Conservation (phyloP, 176 grass and related monocot genomes). For the Cymbopogon citratus region DNA sequence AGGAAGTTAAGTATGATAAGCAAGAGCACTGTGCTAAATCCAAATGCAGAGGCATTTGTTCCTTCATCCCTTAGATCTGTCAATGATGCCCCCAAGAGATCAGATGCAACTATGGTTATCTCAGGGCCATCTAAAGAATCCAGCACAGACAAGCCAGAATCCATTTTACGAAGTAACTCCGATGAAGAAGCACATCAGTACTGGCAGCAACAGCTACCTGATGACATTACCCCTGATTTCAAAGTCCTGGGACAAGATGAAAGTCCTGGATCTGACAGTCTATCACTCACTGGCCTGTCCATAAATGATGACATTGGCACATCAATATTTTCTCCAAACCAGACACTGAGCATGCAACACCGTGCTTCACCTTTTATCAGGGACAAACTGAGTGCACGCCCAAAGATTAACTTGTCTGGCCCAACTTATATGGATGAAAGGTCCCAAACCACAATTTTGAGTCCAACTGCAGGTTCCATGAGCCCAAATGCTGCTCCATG, state of each 20-base stretch:
- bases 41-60: slow-evolving; percentile 96
- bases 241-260: slow-evolving; percentile 66
- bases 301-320: slow-evolving; percentile 56
- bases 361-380: slow-evolving; percentile 44
- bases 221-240: slow-evolving; percentile 96
- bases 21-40: slow-evolving; percentile 73
- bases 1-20: slow-evolving; percentile 33
- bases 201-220: slow-evolving; percentile 85
- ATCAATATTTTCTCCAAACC: slow-evolving; percentile 60
- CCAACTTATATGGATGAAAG: slow-evolving; percentile 39
- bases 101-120: slow-evolving; percentile 32
- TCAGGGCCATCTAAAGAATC: slow-evolving; percentile 42
- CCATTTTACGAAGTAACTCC: slow-evolving; percentile 49
- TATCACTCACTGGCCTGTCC: slow-evolving; percentile 67
- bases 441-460: slow-evolving; percentile 39
- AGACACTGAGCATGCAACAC: slow-evolving; percentile 42
- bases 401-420: slow-evolving; percentile 46
- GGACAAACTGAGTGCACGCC: slow-evolving; percentile 26
- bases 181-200: slow-evolving; percentile 90
- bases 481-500: slow-evolving; percentile 54
- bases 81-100: slow-evolving; percentile 46
- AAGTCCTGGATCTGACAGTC: slow-evolving; percentile 44
- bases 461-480: slow-evolving; percentile 40
- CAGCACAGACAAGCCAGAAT: slow-evolving; percentile 47
- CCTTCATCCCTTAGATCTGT: slow-evolving; percentile 79